These are phyloP conservation scores for Castanea sativa DNA, from an alignment of 306 rosid species.

Conservation along the genomic window DNA sequence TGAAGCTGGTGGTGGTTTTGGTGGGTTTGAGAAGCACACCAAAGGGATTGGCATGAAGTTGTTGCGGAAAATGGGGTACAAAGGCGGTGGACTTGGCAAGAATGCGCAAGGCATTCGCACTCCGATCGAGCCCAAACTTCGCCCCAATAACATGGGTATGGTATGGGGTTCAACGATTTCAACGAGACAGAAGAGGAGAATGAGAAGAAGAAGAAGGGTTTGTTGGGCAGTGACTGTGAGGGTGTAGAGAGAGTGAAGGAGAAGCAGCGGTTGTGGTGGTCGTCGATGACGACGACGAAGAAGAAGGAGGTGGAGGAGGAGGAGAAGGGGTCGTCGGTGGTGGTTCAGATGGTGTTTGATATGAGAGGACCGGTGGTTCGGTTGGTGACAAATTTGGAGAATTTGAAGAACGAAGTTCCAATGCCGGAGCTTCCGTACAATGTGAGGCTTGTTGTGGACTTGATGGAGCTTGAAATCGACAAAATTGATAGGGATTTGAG, in stretches of 20 bases:
- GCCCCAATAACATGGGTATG: slow-evolving; percentile 81
- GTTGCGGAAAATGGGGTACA: slow-evolving; percentile 88
- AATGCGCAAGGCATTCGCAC: slow-evolving; percentile 79
- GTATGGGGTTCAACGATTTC: slow-evolving; percentile 77
- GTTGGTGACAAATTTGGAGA: slow-evolving; percentile 49
- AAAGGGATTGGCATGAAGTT: slow-evolving; percentile 84
- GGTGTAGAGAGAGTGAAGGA: slow-evolving; percentile 35
- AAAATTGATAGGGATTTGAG: slow-evolving; percentile 46
- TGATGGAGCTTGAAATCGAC: slow-evolving; percentile 46
- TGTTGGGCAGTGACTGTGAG: slow-evolving; percentile 31
- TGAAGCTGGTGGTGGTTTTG: slow-evolving; percentile 25
- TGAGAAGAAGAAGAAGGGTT: slow-evolving; percentile 42
- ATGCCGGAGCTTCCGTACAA: slow-evolving; percentile 60
- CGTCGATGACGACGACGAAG: not conserved
- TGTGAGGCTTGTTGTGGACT: slow-evolving; percentile 45
- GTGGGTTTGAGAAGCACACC: slow-evolving; percentile 72
- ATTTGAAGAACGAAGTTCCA: slow-evolving; percentile 45
- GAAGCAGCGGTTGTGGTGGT: slow-evolving; percentile 40
- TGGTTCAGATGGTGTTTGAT: slow-evolving; percentile 27
- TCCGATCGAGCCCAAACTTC: slow-evolving; percentile 74
- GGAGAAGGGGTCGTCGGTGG: not conserved
- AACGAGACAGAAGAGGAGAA: slow-evolving; percentile 40
- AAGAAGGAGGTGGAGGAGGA: slow-evolving; percentile 38
- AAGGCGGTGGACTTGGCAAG: slow-evolving; percentile 94
- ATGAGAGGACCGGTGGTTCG: slow-evolving; percentile 60